These are phyloP conservation scores for Tympanopsis confertula DNA, from an alignment of 2,329 filamentous ascomycete genomes.

Conservation along the genomic window DNA sequence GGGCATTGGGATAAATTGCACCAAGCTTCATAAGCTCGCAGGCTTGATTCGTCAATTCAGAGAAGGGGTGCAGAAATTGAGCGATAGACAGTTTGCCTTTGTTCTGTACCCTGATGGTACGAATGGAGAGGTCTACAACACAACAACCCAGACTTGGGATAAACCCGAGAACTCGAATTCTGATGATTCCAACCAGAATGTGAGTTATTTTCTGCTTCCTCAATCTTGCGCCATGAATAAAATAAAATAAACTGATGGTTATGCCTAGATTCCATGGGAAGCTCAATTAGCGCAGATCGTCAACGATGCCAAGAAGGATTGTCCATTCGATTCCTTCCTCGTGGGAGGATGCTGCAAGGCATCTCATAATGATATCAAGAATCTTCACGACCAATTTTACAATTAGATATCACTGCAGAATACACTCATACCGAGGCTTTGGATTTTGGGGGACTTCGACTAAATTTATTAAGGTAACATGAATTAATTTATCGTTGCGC, in stretches of 20 bases:
- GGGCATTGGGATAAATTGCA: slow-evolving; percentile 61
- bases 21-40: slow-evolving; percentile 50
- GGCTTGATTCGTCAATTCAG: slow-evolving; percentile 42
- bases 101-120: slow-evolving; percentile 61
- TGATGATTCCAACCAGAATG: slow-evolving; percentile 9
- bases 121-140: slow-evolving; percentile 57
- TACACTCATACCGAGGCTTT: too few relatives aligned
- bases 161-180: slow-evolving; percentile 14
- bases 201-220: background rate
- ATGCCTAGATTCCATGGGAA: slow-evolving; percentile 28
- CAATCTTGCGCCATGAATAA: too few relatives aligned
- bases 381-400: background rate
- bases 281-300: slow-evolving; percentile 28
- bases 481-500: too few relatives aligned
- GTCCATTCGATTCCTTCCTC: slow-evolving; percentile 30
- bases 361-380: slow-evolving; percentile 8
- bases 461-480: too few relatives aligned
- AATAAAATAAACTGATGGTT: background rate
- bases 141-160: slow-evolving; percentile 48
- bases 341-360: slow-evolving; percentile 43
- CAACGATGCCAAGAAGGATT: slow-evolving; percentile 17
- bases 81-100: slow-evolving; percentile 20
- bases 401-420: too few relatives aligned
- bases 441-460: too few relatives aligned
- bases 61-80: slow-evolving; percentile 25